Percentiles rank a stretch among this genome's conserved stretches.
Evolutionary conservation across 2,329 filamentous ascomycete genomes (phyloP).

Genomic region (Mycosphaerella arachidis): DNA sequence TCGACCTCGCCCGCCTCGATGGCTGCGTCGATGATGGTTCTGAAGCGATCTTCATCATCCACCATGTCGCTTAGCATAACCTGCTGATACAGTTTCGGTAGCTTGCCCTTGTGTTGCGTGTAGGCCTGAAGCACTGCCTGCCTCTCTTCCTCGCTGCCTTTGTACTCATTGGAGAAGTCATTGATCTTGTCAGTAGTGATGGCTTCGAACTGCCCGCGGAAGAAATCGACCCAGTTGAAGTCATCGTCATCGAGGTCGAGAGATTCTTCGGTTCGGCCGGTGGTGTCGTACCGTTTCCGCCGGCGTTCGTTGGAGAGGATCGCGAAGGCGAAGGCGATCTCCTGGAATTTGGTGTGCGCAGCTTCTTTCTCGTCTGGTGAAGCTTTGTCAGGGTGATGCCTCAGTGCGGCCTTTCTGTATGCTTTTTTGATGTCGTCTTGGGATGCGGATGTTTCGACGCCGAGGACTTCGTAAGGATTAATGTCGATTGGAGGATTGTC

Average conservation of each 20-base stretch:
- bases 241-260: constrained; percentile 59
- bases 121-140: constrained; percentile 74
- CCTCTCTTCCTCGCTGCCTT: constrained; percentile 78
- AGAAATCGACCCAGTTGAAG: constrained; percentile 90
- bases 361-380: constrained; percentile 59
- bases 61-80: constrained; percentile 84
- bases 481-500: constrained; percentile 63
- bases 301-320: constrained; percentile 79
- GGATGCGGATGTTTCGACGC: constrained; percentile 62
- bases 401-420: constrained; percentile 86
- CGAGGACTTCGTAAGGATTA: constrained; percentile 75
- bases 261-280: constrained; percentile 81
- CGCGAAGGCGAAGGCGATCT: constrained; percentile 89
- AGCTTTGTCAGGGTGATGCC: constrained; percentile 64
- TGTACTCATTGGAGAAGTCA: constrained; percentile 72
- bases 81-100: constrained; percentile 71
- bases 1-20: constrained; percentile 66
- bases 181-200: constrained; percentile 71
- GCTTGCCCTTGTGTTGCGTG: constrained; percentile 64
- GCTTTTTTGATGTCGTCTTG: constrained; percentile 79
- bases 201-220: constrained; percentile 75
- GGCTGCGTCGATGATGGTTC: constrained; percentile 72
- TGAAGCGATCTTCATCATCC: constrained; percentile 81
- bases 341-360: constrained; percentile 79
- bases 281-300: constrained; percentile 81